Evolutionary conservation across 768 basidiomycete genomes (phyloP), one percentile per base, ranked within the genome.

Genomic region (Tubosaeta sp.): DNA sequence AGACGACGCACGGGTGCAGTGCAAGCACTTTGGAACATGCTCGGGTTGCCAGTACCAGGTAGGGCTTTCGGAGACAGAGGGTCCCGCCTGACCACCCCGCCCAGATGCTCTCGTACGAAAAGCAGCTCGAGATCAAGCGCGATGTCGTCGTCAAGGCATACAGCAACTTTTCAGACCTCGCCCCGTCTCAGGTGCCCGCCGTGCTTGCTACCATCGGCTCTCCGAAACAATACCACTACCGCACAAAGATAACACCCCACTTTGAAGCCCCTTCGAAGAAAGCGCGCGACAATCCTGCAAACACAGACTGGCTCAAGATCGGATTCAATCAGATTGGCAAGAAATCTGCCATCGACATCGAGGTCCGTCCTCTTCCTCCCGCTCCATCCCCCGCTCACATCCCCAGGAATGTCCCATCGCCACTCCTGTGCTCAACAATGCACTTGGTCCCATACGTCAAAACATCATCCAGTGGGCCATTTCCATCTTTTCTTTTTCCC

Each of bases 171-270:
- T 90, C 90, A 50, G 87, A 75, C 24, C 73, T 96, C 0, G 68
- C 80, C 3, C 61, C 75, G 3, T 63, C 76, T 0, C 66, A 73
- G 0, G 70, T 95, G 2, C 94, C 95, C 8, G 46, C 67, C 0
- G 82, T 93, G 18, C 76, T 78, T 34, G 69, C 83, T 0, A 96
- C 94, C 0, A 83, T 93, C 7, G 79, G 82, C n/a, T 93, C 90
- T 0, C 96, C 95, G 0, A 74, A 90, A 44, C 83, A 94, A 48
- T 97, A 95, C 65, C 81, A 78, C 46, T 99, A 99, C 66, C 83
- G 95, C 29, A 99, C 96, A 2, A 99, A 99, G 71, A 84, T 99
- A 47, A 97, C 96, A 0, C 96, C 96, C 0, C 96, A 99, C 66
- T 98, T 98, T 54, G 90, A 94, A 21, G 79, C 84, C 0, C 84